A percentile compares a stretch with the other conserved stretches of the same genome.
Evolutionary conservation across 345 rosid genomes (phyloP).

Genomic region (Hibiscus tridactylites): DNA sequence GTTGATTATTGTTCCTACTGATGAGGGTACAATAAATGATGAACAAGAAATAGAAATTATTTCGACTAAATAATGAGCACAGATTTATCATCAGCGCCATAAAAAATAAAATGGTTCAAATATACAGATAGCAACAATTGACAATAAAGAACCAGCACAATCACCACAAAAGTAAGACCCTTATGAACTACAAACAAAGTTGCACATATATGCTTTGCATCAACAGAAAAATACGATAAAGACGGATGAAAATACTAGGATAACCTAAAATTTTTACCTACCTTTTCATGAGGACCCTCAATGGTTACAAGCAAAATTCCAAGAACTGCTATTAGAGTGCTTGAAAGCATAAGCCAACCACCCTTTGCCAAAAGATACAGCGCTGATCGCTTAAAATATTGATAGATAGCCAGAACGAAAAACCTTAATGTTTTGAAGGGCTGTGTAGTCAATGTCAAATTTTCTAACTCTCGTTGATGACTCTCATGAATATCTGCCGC

Average conservation of each 20-base stretch:
- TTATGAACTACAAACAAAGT: neutral
- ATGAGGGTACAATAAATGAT: neutral
- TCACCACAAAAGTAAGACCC: neutral
- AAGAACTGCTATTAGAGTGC: conserved; percentile 27
- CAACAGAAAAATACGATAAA: neutral
- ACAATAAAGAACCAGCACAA: neutral
- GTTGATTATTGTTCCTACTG: neutral
- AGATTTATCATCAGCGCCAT: neutral
- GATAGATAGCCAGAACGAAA: conserved; percentile 51
- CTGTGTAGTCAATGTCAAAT: conserved; percentile 53
- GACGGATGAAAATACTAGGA: neutral
- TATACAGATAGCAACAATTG: neutral
- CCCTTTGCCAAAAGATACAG: conserved; percentile 60
- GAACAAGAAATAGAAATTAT: neutral
- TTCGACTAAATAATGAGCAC: neutral
- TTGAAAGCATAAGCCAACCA: conserved; percentile 57
- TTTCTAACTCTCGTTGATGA: conserved; percentile 65
- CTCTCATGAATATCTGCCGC: conserved; percentile 48
- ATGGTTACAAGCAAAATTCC: conserved; percentile 53
- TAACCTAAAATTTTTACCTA: conserved; percentile 15
- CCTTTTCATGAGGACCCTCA: conserved; percentile 92
- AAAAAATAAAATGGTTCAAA: neutral
- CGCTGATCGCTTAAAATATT: conserved; percentile 41
- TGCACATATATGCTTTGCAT: neutral
- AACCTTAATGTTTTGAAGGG: conserved; percentile 69